These are phyloP conservation scores for Pistacia vera DNA, from an alignment of 345 rosid species.

Conservation along the genomic window DNA sequence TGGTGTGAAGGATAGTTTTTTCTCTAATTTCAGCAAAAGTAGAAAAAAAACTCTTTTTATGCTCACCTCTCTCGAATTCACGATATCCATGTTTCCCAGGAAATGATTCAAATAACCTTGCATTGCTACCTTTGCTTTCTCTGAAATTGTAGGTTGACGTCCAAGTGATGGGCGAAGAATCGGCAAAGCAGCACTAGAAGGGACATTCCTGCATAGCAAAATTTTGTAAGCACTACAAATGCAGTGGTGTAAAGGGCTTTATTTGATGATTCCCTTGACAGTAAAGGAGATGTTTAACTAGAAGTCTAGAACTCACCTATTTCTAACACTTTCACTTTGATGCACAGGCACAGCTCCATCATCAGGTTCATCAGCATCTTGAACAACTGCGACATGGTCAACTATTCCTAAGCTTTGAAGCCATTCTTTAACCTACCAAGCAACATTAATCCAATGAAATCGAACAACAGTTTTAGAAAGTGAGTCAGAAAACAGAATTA, in stretches of 20 bases:
- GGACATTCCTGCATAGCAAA: slow-evolving; percentile 57
- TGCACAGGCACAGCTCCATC: slow-evolving; percentile 79
- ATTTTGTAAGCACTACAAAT: slow-evolving; percentile 7
- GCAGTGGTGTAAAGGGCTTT: slow-evolving; percentile 3
- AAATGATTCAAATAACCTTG: slow-evolving; percentile 88
- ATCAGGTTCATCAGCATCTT: slow-evolving; percentile 90
- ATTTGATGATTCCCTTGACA: neutral
- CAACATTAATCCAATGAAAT: neutral
- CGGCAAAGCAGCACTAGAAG: slow-evolving; percentile 76
- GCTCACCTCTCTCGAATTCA: slow-evolving; percentile 83
- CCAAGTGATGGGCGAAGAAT: slow-evolving; percentile 75
- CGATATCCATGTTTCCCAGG: slow-evolving; percentile 82
- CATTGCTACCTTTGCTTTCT: slow-evolving; percentile 81
- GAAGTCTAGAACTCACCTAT: slow-evolving; percentile 47
- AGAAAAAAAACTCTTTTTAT: neutral
- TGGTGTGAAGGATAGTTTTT: neutral
- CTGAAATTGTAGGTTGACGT: slow-evolving; percentile 63
- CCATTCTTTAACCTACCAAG: slow-evolving; percentile 84
- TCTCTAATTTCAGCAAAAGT: too few species aligned
- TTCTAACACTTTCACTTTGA: slow-evolving; percentile 66
- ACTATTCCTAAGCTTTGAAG: slow-evolving; percentile 80
- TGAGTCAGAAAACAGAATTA: neutral
- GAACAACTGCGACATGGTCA: slow-evolving; percentile 67
- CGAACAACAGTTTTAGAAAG: neutral
- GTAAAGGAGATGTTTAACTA: neutral